These are phyloP conservation scores for Quercus wislizeni DNA, from an alignment of 306 rosid species.

Conservation along the genomic window DNA sequence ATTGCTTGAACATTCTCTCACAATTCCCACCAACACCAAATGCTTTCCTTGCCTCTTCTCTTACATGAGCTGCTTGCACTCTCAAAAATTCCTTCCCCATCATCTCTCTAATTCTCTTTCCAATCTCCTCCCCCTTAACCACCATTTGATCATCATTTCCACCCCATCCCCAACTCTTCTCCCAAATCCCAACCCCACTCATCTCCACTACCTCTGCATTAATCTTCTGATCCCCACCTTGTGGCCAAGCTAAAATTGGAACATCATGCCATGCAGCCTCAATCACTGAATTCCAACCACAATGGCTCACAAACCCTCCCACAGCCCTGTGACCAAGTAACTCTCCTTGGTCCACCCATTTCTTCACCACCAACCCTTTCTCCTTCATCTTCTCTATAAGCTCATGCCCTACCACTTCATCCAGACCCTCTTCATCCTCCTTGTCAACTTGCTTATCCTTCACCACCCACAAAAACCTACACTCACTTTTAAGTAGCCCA, in stretches of 20 bases:
- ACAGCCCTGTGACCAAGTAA: conserved; percentile 40
- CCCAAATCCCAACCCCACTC: conserved; percentile 57
- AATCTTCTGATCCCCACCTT: conserved; percentile 51
- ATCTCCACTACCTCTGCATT: conserved; percentile 46
- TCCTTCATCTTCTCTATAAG: conserved; percentile 29
- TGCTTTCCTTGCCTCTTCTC: conserved; percentile 34
- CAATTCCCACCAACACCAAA: conserved; percentile 32
- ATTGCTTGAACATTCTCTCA: conserved; percentile 11
- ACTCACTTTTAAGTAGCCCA: conserved; percentile 46
- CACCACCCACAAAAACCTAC: conserved; percentile 54
- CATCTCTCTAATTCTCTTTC: conserved; percentile 44
- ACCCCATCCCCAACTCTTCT: conserved; percentile 51
- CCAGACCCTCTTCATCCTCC: conserved; percentile 39
- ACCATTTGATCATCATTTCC: neutral
- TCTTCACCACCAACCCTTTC: conserved; percentile 41
- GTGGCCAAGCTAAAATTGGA: conserved; percentile 55
- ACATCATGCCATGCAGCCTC: conserved; percentile 59
- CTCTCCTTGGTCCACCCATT: conserved; percentile 50
- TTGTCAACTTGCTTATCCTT: conserved; percentile 49
- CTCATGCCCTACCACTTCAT: conserved; percentile 30
- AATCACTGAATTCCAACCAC: conserved; percentile 54
- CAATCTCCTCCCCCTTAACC: conserved; percentile 52
- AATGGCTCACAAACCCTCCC: conserved; percentile 57
- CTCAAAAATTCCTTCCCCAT: conserved; percentile 37
- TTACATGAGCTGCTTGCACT: conserved; percentile 18